Conservation (phyloP, 2,329 filamentous ascomycete species). For the Aspergillus flavus region DNA sequence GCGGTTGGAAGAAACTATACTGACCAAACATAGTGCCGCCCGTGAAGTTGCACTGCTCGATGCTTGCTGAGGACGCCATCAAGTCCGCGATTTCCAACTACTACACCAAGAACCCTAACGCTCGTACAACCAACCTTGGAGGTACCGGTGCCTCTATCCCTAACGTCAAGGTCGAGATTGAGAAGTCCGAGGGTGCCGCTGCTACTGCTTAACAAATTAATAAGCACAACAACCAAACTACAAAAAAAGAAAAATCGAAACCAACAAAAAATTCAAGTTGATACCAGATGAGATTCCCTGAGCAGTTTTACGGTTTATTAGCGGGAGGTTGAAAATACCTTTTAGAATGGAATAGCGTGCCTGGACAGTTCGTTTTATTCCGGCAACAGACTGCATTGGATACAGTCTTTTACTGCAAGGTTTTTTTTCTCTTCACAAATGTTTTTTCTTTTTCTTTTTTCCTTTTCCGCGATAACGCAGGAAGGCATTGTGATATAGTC, state of each 20-base stretch:
- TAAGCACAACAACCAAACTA: slow-evolving; percentile 1
- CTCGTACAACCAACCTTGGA: slow-evolving; percentile 72
- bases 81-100: slow-evolving; percentile 90
- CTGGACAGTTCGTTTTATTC: neutral
- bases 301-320: slow-evolving; percentile 9
- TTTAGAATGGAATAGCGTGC: slow-evolving; percentile 20
- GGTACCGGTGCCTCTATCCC: slow-evolving; percentile 72
- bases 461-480: slow-evolving; percentile 25
- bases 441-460: slow-evolving; percentile 12
- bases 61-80: slow-evolving; percentile 91
- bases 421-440: slow-evolving; percentile 3
- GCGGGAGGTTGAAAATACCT: slow-evolving; percentile 4
- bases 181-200: slow-evolving; percentile 41
- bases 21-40: slow-evolving; percentile 58
- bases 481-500: slow-evolving; percentile 13
- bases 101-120: slow-evolving; percentile 85
- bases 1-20: neutral
- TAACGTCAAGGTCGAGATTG: slow-evolving; percentile 51
- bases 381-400: slow-evolving; percentile 23
- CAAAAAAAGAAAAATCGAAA: slow-evolving; percentile 15
- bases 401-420: slow-evolving; percentile 24
- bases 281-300: slow-evolving; percentile 14
- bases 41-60: slow-evolving; percentile 89
- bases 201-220: slow-evolving; percentile 25
- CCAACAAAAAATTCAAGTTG: slow-evolving; percentile 12